Evolutionary conservation across 1,139 yeast species (phyloP), one percentile per base, ranked within the genome.

Genomic region (Nadsonia commutata): DNA sequence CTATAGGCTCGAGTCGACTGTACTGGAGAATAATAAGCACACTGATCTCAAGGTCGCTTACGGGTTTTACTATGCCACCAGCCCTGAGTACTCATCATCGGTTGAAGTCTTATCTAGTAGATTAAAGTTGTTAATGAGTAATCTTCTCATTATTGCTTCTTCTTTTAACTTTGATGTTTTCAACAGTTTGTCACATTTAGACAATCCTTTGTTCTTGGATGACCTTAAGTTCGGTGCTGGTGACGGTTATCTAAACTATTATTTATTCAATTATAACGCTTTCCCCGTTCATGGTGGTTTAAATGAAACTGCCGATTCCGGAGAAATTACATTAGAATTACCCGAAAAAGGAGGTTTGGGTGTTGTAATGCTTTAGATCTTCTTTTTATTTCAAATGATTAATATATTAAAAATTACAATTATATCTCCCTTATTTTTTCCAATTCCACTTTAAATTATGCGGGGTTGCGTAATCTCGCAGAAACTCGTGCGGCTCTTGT

Each of bases 141-240:
- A 88, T 55, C 90, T 94, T 0, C 72, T 90, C 48, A 73, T 88
- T 45, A 66, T 85, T 37, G 78, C 95, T 36, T 81, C 82, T 60
- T 51, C 56, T 20, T 66, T 49, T 63, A 70, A 71, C 38, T 85
- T 83, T 55, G 98, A 90, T 60, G 97, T 93, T 2, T 85, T 88
- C 71, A 90, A 90, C 59, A 95, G 96, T 16, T 70, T 90, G 48
- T 78, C 96, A 0, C 71, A 86, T 11, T 94, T 88, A 64, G 98
- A 90, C 58, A 93, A 90, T 59, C 74, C 86, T 8, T 65, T 78
- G 48, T 85, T 90, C 63, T 67, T 90, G 52, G 80, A 83, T 36
- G 78, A 81, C 42, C 71, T 84, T 63, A 84, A 85, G 59, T 90
- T 93, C 60, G 96, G 95, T 20, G 75, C 78, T 41, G 99, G 99